Evolutionary conservation across 2,329 filamentous ascomycete genomes (phyloP).

Genomic region (Capronia americana): DNA sequence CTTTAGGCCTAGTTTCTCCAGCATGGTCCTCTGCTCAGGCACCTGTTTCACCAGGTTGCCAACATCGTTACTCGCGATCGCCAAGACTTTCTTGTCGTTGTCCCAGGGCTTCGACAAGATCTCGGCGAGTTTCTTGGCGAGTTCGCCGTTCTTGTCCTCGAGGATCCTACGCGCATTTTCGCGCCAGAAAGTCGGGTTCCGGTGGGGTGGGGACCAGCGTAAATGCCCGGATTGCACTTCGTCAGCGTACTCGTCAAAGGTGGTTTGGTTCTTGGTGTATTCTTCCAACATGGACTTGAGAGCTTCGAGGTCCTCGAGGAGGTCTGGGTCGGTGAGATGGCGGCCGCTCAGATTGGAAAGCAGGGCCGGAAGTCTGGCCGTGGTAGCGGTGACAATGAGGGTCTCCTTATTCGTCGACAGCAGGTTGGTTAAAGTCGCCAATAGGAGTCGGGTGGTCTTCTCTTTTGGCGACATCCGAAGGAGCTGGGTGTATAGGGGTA

Average conservation of each 20-base stretch:
- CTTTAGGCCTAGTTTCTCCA: conserved; percentile 87
- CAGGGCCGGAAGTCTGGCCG: conserved; percentile 76
- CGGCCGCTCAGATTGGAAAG: conserved; percentile 63
- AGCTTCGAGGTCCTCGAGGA: conserved; percentile 56
- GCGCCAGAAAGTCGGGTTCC: conserved; percentile 84
- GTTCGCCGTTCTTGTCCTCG: conserved; percentile 78
- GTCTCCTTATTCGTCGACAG: conserved; percentile 72
- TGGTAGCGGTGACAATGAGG: conserved; percentile 80
- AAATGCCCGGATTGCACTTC: conserved; percentile 87
- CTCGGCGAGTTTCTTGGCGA: conserved; percentile 81
- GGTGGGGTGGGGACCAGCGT: conserved; percentile 90
- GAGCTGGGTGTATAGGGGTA: conserved; percentile 90
- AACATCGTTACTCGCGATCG: conserved; percentile 91
- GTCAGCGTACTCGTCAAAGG: conserved; percentile 73
- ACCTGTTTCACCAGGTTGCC: conserved; percentile 88
- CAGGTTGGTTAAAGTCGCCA: conserved; percentile 89
- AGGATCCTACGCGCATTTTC: conserved; percentile 89
- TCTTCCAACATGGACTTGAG: conserved; percentile 77
- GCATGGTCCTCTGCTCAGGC: conserved; percentile 77
- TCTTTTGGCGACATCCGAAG: conserved; percentile 93
- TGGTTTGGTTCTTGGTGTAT: conserved; percentile 74
- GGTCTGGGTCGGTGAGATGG: conserved; percentile 57
- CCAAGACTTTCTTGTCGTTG: conserved; percentile 82
- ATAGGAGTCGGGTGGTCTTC: conserved; percentile 90
- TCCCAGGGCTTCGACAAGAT: conserved; percentile 85